A percentile compares a stretch with the other conserved stretches of the same genome.
Evolutionary conservation across 1,284 basidiomycete species (phyloP).

Genomic region (Malassezia psittaci): DNA sequence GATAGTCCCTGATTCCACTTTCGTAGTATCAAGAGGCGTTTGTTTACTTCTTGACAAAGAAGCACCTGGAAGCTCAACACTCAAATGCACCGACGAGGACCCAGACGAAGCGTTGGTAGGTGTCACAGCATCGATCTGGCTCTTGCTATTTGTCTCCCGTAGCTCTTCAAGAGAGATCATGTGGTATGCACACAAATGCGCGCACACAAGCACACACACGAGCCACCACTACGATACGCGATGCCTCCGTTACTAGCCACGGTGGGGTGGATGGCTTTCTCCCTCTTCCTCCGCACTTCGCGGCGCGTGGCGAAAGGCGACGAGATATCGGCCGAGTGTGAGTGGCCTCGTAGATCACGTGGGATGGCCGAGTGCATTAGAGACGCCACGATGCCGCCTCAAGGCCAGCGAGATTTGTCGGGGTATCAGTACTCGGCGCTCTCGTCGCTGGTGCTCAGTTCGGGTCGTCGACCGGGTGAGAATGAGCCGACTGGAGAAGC

Average conservation of each 20-base stretch:
- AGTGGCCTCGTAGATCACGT: not conserved
- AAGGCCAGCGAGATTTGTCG: slow-evolving; percentile 37
- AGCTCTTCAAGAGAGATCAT: not conserved
- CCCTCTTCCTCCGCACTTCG: not conserved
- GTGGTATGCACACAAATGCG: not conserved
- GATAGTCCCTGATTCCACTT: too few species aligned
- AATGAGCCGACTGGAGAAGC: slow-evolving; percentile 86
- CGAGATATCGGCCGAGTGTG: slow-evolving; percentile 1
- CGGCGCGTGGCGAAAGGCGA: slow-evolving; percentile 1
- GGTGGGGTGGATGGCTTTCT: too few species aligned
- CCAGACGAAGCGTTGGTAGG: too few species aligned
- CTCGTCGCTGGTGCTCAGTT: slow-evolving; percentile 41
- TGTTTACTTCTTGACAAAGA: too few species aligned
- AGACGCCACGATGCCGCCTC: slow-evolving; percentile 33
- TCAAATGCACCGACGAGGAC: too few species aligned
- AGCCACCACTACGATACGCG: not conserved
- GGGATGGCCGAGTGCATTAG: not conserved
- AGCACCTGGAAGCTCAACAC: too few species aligned
- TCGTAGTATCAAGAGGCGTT: too few species aligned
- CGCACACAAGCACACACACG: not conserved
- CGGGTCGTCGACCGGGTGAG: slow-evolving; percentile 31
- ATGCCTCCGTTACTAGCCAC: too few species aligned
- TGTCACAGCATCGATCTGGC: too few species aligned
- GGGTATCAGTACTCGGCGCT: slow-evolving; percentile 47
- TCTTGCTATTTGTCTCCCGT: not conserved